Conservation (phyloP, 805 yeast species). For the Nakazawaea wickerhamii region DNA sequence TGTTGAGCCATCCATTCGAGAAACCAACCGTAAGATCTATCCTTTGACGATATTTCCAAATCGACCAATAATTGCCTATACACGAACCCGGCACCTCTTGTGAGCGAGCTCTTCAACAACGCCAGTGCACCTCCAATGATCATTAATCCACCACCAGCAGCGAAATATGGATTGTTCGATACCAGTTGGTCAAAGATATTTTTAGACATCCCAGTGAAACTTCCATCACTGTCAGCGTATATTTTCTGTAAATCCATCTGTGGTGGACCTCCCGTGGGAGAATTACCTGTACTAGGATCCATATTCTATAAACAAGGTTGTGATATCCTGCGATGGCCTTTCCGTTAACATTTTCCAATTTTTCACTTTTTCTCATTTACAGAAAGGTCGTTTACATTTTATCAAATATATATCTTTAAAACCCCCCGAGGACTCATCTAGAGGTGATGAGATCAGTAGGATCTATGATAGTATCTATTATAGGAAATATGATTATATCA, state of each 20-base stretch:
- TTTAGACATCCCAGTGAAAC: slow-evolving; percentile 28
- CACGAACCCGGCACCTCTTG: slow-evolving; percentile 57
- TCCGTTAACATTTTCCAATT: no score
- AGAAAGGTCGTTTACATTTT: no score
- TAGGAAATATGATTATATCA: no score
- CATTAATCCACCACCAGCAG: slow-evolving; percentile 99
- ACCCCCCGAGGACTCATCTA: no score
- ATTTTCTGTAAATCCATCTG: slow-evolving; percentile 26
- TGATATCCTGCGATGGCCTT: no score
- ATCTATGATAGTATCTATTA: no score
- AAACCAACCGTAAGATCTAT: slow-evolving; percentile 92
- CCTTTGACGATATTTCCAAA: slow-evolving; percentile 88
- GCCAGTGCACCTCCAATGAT: slow-evolving; percentile 87
- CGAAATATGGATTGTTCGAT: slow-evolving; percentile 84
- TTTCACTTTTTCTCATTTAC: no score
- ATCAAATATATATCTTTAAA: no score
- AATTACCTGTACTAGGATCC: no score
- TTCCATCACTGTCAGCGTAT: slow-evolving; percentile 31
- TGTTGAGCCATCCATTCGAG: slow-evolving; percentile 92
- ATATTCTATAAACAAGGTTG: no score
- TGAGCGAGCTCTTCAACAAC: slow-evolving; percentile 61
- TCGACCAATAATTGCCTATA: slow-evolving; percentile 86
- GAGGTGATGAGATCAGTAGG: no score
- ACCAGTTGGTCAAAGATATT: slow-evolving; percentile 48
- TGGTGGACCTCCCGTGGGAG: slow-evolving; percentile 7